These are phyloP conservation scores for Cymodocea nodosa DNA, from an alignment of 116 monocot genomes.

Conservation along the genomic window DNA sequence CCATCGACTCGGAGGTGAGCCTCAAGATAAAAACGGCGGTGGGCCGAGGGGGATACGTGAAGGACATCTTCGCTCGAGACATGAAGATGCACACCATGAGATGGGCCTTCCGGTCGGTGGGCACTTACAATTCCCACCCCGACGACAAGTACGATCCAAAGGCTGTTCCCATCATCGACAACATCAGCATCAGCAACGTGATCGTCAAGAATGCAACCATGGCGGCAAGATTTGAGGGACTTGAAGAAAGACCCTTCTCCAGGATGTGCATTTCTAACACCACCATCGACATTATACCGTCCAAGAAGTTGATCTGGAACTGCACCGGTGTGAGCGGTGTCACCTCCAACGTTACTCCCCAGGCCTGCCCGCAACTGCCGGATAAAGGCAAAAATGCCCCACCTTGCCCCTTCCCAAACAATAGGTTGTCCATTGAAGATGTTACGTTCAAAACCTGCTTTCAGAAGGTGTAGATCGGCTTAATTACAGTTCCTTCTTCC, in stretches of 20 bases:
- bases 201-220: conserved; percentile 15
- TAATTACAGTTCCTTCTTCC: too few species aligned
- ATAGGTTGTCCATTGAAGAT: too few species aligned
- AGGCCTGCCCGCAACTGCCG: too few species aligned
- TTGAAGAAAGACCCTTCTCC: conserved; percentile 8
- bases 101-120: conserved; percentile 27
- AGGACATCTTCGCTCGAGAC: conserved; percentile 33
- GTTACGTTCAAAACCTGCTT: too few species aligned
- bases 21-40: conserved; percentile 57
- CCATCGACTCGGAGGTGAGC: conserved; percentile 35
- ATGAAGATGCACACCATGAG: conserved; percentile 35
- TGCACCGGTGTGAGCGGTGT: conserved; percentile 8
- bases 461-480: too few species aligned
- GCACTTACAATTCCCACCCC: conserved; percentile 43
- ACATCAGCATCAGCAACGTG: conserved; percentile 13
- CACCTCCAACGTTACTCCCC: background rate
- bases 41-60: conserved; percentile 50
- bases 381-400: too few species aligned
- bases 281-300: conserved; percentile 1
- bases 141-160: conserved; percentile 31
- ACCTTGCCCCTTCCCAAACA: too few species aligned
- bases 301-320: conserved; percentile 8
- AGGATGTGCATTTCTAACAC: conserved; percentile 24
- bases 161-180: conserved; percentile 34
- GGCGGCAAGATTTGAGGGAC: conserved; percentile 13